Percentiles rank a stretch among this genome's conserved stretches.
Evolutionary conservation across 2,329 filamentous ascomycete species (phyloP).

Genomic region (Botrytis elliptica): DNA sequence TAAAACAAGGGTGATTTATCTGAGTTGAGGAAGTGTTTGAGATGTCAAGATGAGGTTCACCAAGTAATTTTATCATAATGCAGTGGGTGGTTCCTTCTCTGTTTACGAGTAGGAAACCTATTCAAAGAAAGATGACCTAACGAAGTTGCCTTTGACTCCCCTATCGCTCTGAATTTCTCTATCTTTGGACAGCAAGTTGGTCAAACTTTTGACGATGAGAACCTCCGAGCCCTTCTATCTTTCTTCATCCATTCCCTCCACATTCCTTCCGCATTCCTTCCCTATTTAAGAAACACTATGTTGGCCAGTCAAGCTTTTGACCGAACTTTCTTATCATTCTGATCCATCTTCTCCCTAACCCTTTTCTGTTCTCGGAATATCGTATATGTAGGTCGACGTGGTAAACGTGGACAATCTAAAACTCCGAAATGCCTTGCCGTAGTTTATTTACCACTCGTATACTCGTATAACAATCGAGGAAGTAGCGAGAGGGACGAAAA

Average conservation of each 20-base stretch:
- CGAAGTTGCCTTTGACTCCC: not conserved
- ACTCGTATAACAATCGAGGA: not conserved
- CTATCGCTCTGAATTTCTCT: not conserved
- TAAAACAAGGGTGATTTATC: not conserved
- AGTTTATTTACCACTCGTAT: not conserved
- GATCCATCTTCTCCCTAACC: not conserved
- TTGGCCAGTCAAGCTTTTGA: not conserved
- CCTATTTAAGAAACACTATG: too few species aligned
- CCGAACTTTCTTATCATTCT: not conserved
- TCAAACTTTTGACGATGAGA: too few species aligned
- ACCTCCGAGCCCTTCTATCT: too few species aligned
- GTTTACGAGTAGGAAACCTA: not conserved
- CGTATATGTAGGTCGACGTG: not conserved
- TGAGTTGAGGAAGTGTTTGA: not conserved
- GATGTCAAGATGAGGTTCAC: not conserved
- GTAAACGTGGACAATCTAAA: not conserved
- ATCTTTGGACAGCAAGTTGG: too few species aligned
- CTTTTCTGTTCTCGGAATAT: not conserved
- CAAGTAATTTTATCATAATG: not conserved
- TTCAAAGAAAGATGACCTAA: not conserved
- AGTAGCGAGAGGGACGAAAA: not conserved
- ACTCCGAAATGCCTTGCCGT: not conserved
- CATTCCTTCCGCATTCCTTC: too few species aligned
- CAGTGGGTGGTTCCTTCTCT: not conserved
- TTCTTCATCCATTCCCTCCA: too few species aligned